phyloP scores from a whole-genome alignment of 306 rosid genomes.

The Crotalaria pallida region DNA sequence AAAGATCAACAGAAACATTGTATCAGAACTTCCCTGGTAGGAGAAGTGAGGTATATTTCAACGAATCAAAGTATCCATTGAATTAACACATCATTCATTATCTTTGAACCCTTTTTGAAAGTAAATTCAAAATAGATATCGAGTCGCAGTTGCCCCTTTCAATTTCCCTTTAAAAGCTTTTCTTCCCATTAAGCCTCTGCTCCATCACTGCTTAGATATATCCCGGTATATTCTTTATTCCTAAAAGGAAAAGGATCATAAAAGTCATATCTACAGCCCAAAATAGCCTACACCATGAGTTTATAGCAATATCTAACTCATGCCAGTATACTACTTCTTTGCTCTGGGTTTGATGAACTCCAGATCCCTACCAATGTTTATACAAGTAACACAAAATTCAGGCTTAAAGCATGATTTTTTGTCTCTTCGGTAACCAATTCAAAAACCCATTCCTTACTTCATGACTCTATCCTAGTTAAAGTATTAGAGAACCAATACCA shows the following conservation, averaged over 20 bases:
- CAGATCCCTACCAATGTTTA: neutral
- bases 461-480: neutral
- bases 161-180: neutral
- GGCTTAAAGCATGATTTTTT: neutral
- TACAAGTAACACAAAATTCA: neutral
- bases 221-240: neutral
- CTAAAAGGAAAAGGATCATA: neutral
- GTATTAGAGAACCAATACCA: neutral
- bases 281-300: neutral
- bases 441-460: neutral
- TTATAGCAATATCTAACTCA: neutral
- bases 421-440: neutral
- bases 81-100: neutral
- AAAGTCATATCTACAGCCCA: neutral
- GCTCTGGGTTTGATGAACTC: neutral
- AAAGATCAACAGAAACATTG: neutral
- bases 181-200: neutral
- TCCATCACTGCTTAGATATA: neutral
- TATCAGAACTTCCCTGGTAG: neutral
- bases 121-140: neutral
- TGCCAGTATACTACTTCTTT: neutral
- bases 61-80: neutral
- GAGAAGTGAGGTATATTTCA: neutral
- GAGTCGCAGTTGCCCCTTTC: neutral
- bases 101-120: neutral